These are phyloP conservation scores for Scutellaria barbata DNA, from an alignment of 257 asterid genomes.

Conservation along the genomic window DNA sequence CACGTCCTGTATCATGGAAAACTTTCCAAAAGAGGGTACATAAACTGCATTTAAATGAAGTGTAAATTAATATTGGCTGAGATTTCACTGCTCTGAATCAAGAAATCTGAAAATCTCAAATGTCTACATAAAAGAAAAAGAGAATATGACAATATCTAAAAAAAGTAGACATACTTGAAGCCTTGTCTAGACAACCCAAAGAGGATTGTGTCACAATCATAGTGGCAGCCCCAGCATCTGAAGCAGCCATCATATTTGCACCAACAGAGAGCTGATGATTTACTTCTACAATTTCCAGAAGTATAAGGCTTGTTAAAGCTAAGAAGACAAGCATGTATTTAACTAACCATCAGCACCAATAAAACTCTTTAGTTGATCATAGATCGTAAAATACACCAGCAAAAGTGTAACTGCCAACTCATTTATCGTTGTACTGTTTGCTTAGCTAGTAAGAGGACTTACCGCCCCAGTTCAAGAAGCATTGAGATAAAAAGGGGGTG, in stretches of 20 bases:
- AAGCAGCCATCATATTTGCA: conserved; percentile 92
- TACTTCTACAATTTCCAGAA: conserved; percentile 58
- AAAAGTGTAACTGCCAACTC: conserved; percentile 35
- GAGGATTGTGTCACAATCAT: conserved; percentile 88
- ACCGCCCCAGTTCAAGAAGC: conserved; percentile 17
- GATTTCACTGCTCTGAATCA: conserved; percentile 14
- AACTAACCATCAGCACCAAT: conserved; percentile 87
- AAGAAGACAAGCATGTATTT: conserved; percentile 23
- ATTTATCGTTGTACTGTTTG: conserved; percentile 27
- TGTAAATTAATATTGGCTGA: neutral
- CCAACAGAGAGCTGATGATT: conserved; percentile 87
- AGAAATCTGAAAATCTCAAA: neutral
- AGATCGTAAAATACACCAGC: conserved; percentile 93
- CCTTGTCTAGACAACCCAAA: conserved; percentile 98
- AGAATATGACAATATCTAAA: conserved; percentile 19
- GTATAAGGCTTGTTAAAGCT: conserved; percentile 22
- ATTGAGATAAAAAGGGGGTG: neutral
- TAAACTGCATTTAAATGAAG: neutral
- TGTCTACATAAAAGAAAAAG: conserved; percentile 14
- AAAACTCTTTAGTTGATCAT: conserved; percentile 77
- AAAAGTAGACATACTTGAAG: conserved; percentile 65
- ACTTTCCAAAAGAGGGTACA: neutral
- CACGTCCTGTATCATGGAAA: neutral
- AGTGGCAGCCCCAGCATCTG: conserved; percentile 98
- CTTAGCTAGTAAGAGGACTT: conserved; percentile 10